Base-by-base conservation (phyloP, 306 rosid species). In the Quercus dentata region DNA sequence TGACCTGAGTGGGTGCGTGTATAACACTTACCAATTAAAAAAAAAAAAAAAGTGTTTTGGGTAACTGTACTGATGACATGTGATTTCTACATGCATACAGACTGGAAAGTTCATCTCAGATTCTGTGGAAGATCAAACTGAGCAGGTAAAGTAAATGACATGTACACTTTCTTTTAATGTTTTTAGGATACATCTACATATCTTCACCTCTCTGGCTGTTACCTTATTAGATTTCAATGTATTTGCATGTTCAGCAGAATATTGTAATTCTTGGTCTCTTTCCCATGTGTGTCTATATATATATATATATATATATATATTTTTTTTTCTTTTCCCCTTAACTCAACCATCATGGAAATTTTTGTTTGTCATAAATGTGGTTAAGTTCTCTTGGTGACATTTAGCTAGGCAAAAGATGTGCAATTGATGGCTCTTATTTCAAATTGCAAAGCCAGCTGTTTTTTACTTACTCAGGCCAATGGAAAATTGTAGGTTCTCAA, bases 91-190 rank as follows among this genome's bases (percentile, higher is more conserved):
- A 81, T 20, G 21, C 79, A 80, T 81, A 69, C 84, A 94, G 99
- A 90, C 97, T 0, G 99, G 99, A 78, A 92, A 95, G 74, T 92
- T 95, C 59, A 72, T 88, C 70, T 95, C 99, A 1, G 94, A 91
- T 51, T 69, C 82, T 80, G 90, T 95, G 79, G 97, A 90, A 87
- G 97, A 76, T 80, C 98, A 95, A 86, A 91, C 99, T 7, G 99
- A 91, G 88, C 99, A 95, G 98, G 99, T 91, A 86, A 54, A 74
- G 15, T 14, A 55, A 30, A 10, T 31, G 58, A 46, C 21, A 56
- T 38, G 63, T 76, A 56, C 21, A 57, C 75, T 64, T 41, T 77
- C 13, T 6, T 73, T 30, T 51, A 12, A 21, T 46, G 38, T 68
- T n/a, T 68, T 25, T 35, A 18, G 38, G 46, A 41, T 41, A 41